Evolutionary conservation across 768 basidiomycete species (phyloP).

Genomic region (Tulasnella sp.): DNA sequence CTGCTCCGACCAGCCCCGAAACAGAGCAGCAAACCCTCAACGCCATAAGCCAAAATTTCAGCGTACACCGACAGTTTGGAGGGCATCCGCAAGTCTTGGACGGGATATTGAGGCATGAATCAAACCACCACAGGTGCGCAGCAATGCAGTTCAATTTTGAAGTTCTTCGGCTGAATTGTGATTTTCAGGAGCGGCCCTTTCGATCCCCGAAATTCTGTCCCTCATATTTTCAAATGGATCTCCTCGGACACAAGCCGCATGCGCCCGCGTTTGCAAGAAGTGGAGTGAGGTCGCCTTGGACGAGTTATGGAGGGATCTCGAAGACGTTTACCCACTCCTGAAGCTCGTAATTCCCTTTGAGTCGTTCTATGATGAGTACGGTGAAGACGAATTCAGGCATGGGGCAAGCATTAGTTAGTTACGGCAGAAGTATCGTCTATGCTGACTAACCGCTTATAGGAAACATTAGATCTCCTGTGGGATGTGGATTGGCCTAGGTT

Average conservation of each 20-base stretch:
- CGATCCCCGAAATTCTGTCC: background rate
- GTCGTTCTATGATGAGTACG: background rate
- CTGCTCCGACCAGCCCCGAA: no score
- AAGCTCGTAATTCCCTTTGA: background rate
- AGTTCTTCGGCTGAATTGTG: background rate
- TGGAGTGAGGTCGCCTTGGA: background rate
- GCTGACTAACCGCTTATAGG: background rate
- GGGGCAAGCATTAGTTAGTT: background rate
- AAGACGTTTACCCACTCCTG: background rate
- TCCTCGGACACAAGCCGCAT: background rate
- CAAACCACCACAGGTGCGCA: no score
- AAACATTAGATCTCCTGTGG: background rate
- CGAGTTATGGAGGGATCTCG: background rate
- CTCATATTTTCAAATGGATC: background rate
- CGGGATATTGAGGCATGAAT: no score
- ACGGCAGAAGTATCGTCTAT: background rate
- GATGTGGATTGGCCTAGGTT: background rate
- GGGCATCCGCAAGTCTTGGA: no score
- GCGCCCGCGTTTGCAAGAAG: background rate
- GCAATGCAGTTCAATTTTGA: no score
- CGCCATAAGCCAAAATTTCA: no score
- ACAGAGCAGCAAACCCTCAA: no score
- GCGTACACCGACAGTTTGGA: no score
- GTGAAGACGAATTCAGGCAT: background rate
- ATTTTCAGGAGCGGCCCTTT: background rate